Evolutionary conservation across 2,329 filamentous ascomycete genomes (phyloP), one percentile per base, ranked within the genome.

Genomic region (Monosporascus ibericus): DNA sequence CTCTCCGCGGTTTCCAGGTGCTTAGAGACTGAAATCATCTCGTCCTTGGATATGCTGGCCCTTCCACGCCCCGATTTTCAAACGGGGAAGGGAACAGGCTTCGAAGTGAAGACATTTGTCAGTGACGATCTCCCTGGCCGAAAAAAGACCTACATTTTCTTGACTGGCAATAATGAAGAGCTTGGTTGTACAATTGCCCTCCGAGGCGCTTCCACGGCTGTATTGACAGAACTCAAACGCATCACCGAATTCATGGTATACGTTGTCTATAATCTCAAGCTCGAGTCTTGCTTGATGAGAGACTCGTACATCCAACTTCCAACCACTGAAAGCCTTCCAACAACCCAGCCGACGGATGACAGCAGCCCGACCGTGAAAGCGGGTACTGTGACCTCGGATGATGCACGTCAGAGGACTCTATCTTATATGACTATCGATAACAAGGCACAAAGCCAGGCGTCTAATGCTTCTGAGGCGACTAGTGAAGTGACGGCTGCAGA

Each of bases 171-270:
- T 61, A 84, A 87, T 8, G 90, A 89, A 57, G 88, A 95, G 54
- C 81, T 99, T 2, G 95, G 94, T 0, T 97, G 94, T 66, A 99
- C 94, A 0, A 96, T 99, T 60, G 90, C 91, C 14, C 75, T 99
- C 22, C 85, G 94, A 46, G 94, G 94, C 1, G 89, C 87, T 3
- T 84, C 87, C 54, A 85, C 84, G 30, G 74, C 81, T 47, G 77
- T 84, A 0, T 77, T 99, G 18, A 76, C 84, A 1, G 88, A 85
- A 61, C 84, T 99, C 69, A 99, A 99, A 71, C 82, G 85, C 49
- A 94, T 99, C 59, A 94, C 92, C 11, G 94, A 99, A 66, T 97
- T 99, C 66, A 96, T 99, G 92, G 88, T 95, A 38, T 99, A 97
- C 61, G 95, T 99, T 20, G 92, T 97, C 14, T 99, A 99, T 71